Conservation (phyloP, 108 stramenopile genomes). For the Skeletonema tropicum region DNA sequence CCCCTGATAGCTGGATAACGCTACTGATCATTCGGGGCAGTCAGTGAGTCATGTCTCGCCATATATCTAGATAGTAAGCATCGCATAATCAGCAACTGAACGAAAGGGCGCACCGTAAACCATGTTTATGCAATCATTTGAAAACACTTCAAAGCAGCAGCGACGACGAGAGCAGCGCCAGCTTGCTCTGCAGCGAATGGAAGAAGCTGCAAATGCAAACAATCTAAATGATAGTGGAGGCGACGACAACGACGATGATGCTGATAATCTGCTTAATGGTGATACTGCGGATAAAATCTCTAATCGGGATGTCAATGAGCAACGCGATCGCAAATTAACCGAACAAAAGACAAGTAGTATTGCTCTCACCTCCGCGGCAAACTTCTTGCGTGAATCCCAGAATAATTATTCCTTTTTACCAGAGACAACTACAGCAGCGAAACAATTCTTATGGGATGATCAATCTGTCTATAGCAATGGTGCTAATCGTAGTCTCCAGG, state of each 20-base stretch:
- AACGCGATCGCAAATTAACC: background rate
- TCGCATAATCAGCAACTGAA: too few relatives aligned
- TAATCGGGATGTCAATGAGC: too few relatives aligned
- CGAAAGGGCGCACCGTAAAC: background rate
- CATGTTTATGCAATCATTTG: conserved; percentile 41
- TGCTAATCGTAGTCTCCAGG: background rate
- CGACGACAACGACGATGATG: background rate
- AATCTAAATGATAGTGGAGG: background rate
- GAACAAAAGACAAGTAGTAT: background rate
- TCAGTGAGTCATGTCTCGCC: too few relatives aligned
- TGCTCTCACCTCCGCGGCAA: background rate
- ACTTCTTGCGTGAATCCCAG: background rate
- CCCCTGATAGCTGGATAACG: too few relatives aligned
- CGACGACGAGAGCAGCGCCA: conserved; percentile 35
- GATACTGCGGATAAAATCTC: too few relatives aligned
- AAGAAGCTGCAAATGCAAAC: conserved; percentile 31
- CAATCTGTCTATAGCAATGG: background rate
- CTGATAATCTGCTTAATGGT: background rate
- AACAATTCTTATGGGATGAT: conserved; percentile 30
- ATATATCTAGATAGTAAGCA: background rate
- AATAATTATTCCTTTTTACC: background rate
- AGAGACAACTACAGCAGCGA: conserved; percentile 3
- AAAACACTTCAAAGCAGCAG: conserved; percentile 32
- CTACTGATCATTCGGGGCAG: too few relatives aligned
- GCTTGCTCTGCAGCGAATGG: conserved; percentile 41